Evolutionary conservation across 2,329 filamentous ascomycete species (phyloP), one percentile per base, ranked within the genome.

Genomic region (Xylariomycetidae sp.): DNA sequence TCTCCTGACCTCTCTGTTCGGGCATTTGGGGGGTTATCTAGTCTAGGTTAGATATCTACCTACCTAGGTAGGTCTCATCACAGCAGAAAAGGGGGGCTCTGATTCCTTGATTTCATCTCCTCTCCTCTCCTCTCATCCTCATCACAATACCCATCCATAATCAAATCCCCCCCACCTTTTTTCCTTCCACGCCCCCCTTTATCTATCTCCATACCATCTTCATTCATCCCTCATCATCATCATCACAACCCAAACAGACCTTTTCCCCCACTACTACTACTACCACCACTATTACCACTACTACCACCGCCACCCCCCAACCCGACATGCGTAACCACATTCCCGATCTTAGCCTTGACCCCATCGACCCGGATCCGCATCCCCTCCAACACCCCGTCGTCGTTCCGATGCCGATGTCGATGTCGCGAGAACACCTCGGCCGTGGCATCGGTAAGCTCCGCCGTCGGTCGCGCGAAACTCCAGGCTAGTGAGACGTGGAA

Each of bases 401-500:
- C 34, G 28, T 8, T 8, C 8, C 20, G 8, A 8, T 8, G n/a
- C n/a, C 20, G 8, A 8, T 23, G 8, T n/a, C n/a, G 8, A 23
- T 23, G 8, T n/a, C 8, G 8, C 8, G 20, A 23, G 20, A 23
- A 63, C 4, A 58, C 42, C 4, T 42, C 38, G 3, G 55, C 48
- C 0, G 67, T 72, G 16, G 50, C 50, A 31, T 56, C 42, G 12
- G 52, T 49, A 11, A 72, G 50, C 20, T 71, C 66, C 3, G 62
- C 38, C 5, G 58, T 64, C 1, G 77, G 80, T 26, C 64, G 56
- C 8, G 67, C 59, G 41, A 90, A 69, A 1, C 76, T 83, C 92
- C 90, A 97, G 0, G 83, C 92, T 36, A 98, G 77, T 28, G 88
- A 95, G 39, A 97, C 66, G 59, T 98, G 92, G 53, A 96, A 96